A percentile compares a stretch with the other conserved stretches of the same genome.
These are phyloP conservation scores for Populus davidiana DNA, from an alignment of 345 rosid species.

Conservation along the genomic window DNA sequence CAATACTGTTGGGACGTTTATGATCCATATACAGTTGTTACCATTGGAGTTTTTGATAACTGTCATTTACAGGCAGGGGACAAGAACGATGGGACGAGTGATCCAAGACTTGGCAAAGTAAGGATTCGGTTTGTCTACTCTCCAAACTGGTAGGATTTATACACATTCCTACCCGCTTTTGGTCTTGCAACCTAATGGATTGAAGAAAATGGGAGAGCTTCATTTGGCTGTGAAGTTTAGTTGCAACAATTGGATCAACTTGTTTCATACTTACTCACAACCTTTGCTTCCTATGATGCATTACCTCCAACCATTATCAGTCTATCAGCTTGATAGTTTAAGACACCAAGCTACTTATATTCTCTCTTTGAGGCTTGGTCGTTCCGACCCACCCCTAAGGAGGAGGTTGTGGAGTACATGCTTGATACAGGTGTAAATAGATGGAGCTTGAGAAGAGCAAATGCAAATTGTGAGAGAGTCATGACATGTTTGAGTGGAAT, in stretches of 20 bases:
- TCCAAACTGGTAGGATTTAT: slow-evolving; percentile 34
- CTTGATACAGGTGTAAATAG: slow-evolving; percentile 4
- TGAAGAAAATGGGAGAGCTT: slow-evolving; percentile 49
- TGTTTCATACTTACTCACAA: slow-evolving; percentile 34
- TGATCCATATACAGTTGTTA: slow-evolving; percentile 48
- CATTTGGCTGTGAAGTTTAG: slow-evolving; percentile 42
- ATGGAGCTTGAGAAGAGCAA: slow-evolving; percentile 9
- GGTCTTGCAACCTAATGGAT: slow-evolving; percentile 37
- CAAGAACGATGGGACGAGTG: slow-evolving; percentile 15
- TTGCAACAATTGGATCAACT: slow-evolving; percentile 30
- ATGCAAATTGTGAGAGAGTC: slow-evolving; percentile 4
- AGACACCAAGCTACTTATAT: slow-evolving; percentile 43
- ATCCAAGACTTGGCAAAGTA: slow-evolving; percentile 42
- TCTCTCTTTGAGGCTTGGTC: slow-evolving; percentile 28
- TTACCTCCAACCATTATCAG: slow-evolving; percentile 35
- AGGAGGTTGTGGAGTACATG: slow-evolving; percentile 17
- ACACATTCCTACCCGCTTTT: slow-evolving; percentile 45
- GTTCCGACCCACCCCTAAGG: slow-evolving; percentile 11
- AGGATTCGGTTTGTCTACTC: slow-evolving; percentile 44
- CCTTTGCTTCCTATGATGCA: slow-evolving; percentile 47
- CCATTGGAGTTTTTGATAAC: slow-evolving; percentile 47
- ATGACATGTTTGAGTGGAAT: slow-evolving; percentile 3
- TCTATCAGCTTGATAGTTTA: slow-evolving; percentile 35
- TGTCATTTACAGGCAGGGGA: slow-evolving; percentile 23
- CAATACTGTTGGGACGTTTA: slow-evolving; percentile 61